Evolutionary conservation across 192 early-diverging fungal genomes (phyloP).

Genomic region (Phycomyces blakesleeanus): DNA sequence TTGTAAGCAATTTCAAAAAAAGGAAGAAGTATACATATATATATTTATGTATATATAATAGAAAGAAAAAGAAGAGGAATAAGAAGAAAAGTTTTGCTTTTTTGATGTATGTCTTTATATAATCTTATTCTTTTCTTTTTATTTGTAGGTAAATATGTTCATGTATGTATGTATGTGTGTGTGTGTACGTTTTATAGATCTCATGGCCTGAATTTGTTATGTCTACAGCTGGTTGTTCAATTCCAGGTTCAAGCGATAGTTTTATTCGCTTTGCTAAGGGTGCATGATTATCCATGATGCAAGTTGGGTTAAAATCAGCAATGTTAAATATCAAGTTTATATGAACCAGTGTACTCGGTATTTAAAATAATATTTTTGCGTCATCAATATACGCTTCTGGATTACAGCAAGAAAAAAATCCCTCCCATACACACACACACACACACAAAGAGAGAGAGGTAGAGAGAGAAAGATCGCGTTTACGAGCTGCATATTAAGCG

Average conservation of each 20-base stretch:
- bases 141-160: neutral
- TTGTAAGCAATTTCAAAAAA: neutral
- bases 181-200: constrained; percentile 28
- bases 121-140: neutral
- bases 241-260: constrained; percentile 31
- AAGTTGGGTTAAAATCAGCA: neutral
- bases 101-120: neutral
- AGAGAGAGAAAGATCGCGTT: no score
- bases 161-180: neutral
- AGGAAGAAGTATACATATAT: neutral
- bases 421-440: no score
- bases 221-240: constrained; percentile 20
- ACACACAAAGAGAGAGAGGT: no score
- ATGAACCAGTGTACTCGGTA: no score
- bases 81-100: neutral
- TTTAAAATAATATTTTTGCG: no score
- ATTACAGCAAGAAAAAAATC: no score
- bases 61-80: neutral
- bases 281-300: neutral
- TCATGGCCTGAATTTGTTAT: constrained; percentile 33
- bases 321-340: no score
- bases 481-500: no score
- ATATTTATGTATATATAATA: neutral
- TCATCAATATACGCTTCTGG: no score
- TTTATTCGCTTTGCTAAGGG: constrained; percentile 24